phyloP scores from a whole-genome alignment of 345 rosid species.

The Geranium brycei region DNA sequence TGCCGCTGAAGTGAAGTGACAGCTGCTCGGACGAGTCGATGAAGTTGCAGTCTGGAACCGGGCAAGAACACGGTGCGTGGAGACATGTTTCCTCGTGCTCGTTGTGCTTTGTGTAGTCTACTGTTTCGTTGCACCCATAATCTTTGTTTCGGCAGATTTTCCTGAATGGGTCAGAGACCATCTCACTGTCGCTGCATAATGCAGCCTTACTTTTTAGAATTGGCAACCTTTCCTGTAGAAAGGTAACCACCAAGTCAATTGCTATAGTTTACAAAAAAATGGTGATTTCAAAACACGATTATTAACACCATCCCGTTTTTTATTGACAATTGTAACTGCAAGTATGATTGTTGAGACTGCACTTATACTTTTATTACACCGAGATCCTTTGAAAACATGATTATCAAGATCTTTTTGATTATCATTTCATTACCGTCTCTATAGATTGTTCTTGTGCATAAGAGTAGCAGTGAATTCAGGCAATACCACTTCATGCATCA shows the following conservation, averaged over 20 bases:
- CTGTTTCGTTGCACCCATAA: conserved; percentile 28
- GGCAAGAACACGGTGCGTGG: conserved; percentile 34
- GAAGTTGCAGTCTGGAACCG: conserved; percentile 25
- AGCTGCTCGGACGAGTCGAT: conserved; percentile 25
- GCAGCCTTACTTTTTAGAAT: conserved; percentile 5
- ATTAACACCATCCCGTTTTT: no score
- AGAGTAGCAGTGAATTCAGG: neutral
- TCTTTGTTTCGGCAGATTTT: conserved; percentile 21
- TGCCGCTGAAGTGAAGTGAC: conserved; percentile 23
- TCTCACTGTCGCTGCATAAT: conserved; percentile 23
- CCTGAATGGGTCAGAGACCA: conserved; percentile 26
- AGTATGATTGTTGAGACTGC: no score
- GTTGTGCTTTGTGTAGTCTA: conserved; percentile 14
- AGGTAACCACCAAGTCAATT: neutral
- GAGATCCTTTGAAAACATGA: no score
- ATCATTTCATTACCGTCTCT: neutral
- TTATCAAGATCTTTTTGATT: no score
- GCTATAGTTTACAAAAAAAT: no score
- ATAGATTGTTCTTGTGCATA: neutral
- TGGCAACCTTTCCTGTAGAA: conserved; percentile 14
- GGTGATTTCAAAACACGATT: no score
- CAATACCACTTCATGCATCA: neutral
- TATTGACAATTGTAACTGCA: no score
- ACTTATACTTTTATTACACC: no score
- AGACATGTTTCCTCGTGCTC: conserved; percentile 27